Base-by-base conservation (phyloP, 164 flowering plant species). In the Liriodendron chinense region DNA sequence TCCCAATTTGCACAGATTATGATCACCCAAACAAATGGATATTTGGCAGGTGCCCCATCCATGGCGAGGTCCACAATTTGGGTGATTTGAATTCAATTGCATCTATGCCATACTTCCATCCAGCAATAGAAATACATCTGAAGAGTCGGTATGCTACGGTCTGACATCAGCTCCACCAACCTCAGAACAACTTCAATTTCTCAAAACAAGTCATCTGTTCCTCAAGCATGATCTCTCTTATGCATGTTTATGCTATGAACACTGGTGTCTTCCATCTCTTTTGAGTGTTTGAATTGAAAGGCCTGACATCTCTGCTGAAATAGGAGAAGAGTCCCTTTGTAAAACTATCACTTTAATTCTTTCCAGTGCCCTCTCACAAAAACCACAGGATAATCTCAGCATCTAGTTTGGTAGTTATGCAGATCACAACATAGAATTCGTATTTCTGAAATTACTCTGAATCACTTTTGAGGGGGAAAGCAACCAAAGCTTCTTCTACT, bases 211-310 rank as follows among this genome's bases (percentile, higher is more conserved):
- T 43, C 65, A 80, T 76, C 71, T 92, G 82, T 69, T 82, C 83
- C 75, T 95, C 96, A 28, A 93, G 82, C 50, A 80, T 85, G 62
- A 78, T 79, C 84, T 95, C 98, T 65, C 85, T 78, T n/a, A 88
- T 88, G 8, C 97, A 90, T 65, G 91, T 93, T 77, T 85, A 94
- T 10, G 98, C 98, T 0, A 91, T 79, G 72, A 80, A 72, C 1
- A 80, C 84, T 8, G 94, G 92, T 67, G 90, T 91, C 78, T 78
- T 87, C 94, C 92, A 90, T 81, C 97, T 78, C 78, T 48, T 86
- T 69, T 92, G 96, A 4, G 50, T 78, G 65, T 76, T 75, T 22
- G 81, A 73, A 50, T 86, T 84, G 84, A 93, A 89, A 10, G 94
- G 95, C 43, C 94, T 91, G 72, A 86, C 10, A 53, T 28, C 24